Evolutionary conservation across 1,139 yeast species (phyloP), one percentile per base, ranked within the genome.

Genomic region (Meyerozyma sp.): DNA sequence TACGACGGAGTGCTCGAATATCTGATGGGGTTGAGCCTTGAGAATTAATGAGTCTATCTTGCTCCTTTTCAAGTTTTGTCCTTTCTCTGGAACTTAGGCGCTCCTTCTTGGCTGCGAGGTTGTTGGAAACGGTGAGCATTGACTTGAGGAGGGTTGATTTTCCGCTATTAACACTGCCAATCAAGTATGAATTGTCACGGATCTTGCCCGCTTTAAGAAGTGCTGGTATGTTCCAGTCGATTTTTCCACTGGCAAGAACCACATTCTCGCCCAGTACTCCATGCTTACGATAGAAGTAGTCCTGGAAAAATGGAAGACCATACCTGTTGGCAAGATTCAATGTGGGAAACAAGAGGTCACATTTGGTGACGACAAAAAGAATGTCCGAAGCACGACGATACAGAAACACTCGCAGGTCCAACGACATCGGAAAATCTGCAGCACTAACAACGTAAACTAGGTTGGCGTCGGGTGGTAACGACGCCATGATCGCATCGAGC

Each of bases 121-220:
- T 23, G 13, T 14, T 10, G 9, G 39, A 8, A 9, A 36, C 39
- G 40, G 65, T 63, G 13, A 79, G 52, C 28, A 83, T 52, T n/a
- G 77, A 58, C 51, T 73, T 77, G 3, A 84, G 71, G 26, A 89
- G 57, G 1, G 84, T 71, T 1, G 94, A 81, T 58, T 89, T 89
- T 1, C 97, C 97, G 13, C 81, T 72, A 56, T 88, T 88, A 8
- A 87, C 81, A 49, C 75, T 74, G 1, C 97, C 96, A 10, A 88
- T 66, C 30, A 89, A 60, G 55, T 79, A 84, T 25, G 81, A 53
- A 28, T 62, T 71, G 21, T 68, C 69, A 7, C 64, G 55, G 1
- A 77, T 71, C 23, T 79, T 57, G 9, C 58, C 51, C 2, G 61
- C 44, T 26, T 56, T 55, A 20, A 77, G 51, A 9, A 62, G 43